Conservation (phyloP, 2,329 filamentous ascomycete species). For the Ambrosiella xylebori region DNA sequence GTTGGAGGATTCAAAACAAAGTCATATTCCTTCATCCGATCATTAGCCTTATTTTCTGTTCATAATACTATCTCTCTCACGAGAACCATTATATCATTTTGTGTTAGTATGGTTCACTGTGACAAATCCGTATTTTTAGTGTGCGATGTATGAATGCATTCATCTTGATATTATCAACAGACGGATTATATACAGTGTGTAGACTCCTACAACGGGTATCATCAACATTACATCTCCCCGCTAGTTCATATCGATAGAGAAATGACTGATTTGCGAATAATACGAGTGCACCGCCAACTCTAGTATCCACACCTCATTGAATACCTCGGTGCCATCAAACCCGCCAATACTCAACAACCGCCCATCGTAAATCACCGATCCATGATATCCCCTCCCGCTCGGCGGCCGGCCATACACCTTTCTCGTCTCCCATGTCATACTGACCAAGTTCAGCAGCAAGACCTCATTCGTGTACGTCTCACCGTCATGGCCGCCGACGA, state of each 20-base stretch:
- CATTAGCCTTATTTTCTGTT: neutral
- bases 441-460: conserved; percentile 50
- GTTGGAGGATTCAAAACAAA: neutral
- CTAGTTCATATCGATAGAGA: conserved; percentile 42
- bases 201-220: neutral
- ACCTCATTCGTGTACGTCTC: conserved; percentile 54
- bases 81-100: neutral
- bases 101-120: neutral
- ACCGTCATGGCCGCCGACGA: conserved; percentile 53
- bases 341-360: conserved; percentile 47
- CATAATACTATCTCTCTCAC: neutral
- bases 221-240: conserved; percentile 17
- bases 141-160: no score
- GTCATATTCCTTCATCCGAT: neutral
- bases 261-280: conserved; percentile 58
- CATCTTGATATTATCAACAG: no score
- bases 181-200: no score
- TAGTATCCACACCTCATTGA: conserved; percentile 48
- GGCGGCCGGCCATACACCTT: conserved; percentile 47
- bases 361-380: conserved; percentile 47
- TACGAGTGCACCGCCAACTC: conserved; percentile 55
- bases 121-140: no score
- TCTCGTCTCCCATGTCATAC: conserved; percentile 56
- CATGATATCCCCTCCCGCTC: conserved; percentile 48
- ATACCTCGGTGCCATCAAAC: conserved; percentile 51